Conservation (phyloP, 495 filamentous ascomycete genomes). For the Glarea lozoyensis region DNA sequence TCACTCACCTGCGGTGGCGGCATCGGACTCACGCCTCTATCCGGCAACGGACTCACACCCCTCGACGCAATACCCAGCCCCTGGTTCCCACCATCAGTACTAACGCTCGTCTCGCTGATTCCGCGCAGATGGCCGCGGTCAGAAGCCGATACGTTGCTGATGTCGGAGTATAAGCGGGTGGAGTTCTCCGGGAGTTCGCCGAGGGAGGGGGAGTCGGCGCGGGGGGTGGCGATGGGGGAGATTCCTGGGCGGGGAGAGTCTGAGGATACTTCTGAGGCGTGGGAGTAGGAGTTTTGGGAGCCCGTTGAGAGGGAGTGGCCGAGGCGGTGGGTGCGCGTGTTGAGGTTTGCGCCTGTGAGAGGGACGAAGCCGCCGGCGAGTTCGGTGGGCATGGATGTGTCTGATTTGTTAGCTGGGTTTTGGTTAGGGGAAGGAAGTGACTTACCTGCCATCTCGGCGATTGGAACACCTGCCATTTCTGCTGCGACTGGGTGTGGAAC, state of each 20-base stretch:
- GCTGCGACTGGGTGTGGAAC: slow-evolving; percentile 1
- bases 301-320: slow-evolving; percentile 4
- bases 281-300: slow-evolving; percentile 9
- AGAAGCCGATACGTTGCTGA: slow-evolving; percentile 33
- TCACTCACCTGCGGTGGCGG: slow-evolving; percentile 1
- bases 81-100: slow-evolving; percentile 17
- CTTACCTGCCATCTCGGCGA: slow-evolving; percentile 37
- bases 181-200: not conserved
- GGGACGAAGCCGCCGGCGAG: slow-evolving; percentile 17
- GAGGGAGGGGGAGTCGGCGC: slow-evolving; percentile 8
- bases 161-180: slow-evolving; percentile 27
- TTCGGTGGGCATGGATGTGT: slow-evolving; percentile 18
- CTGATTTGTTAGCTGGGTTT: slow-evolving; percentile 8
- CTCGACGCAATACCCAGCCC: not conserved
- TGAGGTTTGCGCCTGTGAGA: slow-evolving; percentile 7
- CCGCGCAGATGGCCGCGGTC: slow-evolving; percentile 36
- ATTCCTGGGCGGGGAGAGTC: not conserved
- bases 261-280: slow-evolving; percentile 1
- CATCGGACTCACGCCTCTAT: slow-evolving; percentile 4
- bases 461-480: slow-evolving; percentile 21
- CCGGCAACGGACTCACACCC: not conserved
- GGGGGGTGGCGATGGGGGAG: slow-evolving; percentile 3
- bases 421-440: not conserved
- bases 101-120: slow-evolving; percentile 35
- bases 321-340: not conserved